phyloP scores from a whole-genome alignment of 805 yeast species.

The Wickerhamiella occidentalis region DNA sequence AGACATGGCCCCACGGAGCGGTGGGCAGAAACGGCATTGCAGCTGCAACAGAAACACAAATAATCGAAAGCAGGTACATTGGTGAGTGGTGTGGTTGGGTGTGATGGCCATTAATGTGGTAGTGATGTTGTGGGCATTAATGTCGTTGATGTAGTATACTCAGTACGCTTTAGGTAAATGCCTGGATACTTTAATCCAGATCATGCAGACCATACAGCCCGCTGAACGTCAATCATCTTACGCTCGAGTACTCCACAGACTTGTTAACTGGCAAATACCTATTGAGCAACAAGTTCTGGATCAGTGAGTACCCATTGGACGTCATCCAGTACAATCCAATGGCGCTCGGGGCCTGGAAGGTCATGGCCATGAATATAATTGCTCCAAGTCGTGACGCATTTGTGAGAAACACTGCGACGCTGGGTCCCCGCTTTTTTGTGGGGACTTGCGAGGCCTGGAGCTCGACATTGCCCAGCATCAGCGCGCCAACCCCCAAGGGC shows the following conservation, averaged over 20 bases:
- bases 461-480: constrained; percentile 68
- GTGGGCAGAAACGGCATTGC: background rate
- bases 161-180: too few relatives aligned
- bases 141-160: too few relatives aligned
- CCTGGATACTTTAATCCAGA: too few relatives aligned
- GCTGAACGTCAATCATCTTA: too few relatives aligned
- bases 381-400: constrained; percentile 64
- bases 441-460: constrained; percentile 52
- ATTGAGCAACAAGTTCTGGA: constrained; percentile 66
- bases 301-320: constrained; percentile 62
- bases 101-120: too few relatives aligned
- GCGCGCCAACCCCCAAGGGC: constrained; percentile 60
- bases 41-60: background rate
- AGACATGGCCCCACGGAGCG: background rate
- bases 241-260: constrained; percentile 29
- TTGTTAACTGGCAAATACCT: constrained; percentile 45
- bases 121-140: too few relatives aligned
- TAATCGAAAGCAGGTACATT: background rate
- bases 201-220: too few relatives aligned
- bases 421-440: constrained; percentile 23
- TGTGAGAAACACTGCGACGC: constrained; percentile 33
- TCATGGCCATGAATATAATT: constrained; percentile 67
- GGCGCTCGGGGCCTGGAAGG: constrained; percentile 79
- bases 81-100: background rate
- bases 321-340: constrained; percentile 82